A percentile compares a stretch with the other conserved stretches of the same genome.
These are phyloP conservation scores for Candida albicans DNA, from an alignment of 1,139 yeast genomes.

Conservation along the genomic window DNA sequence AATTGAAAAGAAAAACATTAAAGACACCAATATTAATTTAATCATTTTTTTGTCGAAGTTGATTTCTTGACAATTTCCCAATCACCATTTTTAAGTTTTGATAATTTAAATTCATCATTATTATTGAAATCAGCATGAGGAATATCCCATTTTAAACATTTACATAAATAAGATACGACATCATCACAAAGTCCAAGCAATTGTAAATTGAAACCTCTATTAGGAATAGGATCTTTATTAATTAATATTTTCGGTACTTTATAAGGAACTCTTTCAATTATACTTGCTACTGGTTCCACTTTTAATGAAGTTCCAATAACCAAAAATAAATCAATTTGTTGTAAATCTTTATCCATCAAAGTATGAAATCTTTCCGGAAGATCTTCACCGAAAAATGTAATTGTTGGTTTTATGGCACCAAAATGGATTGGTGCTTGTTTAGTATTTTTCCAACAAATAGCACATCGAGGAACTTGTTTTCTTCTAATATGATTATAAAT, in stretches of 20 bases:
- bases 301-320: conserved; percentile 90
- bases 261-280: conserved; percentile 67
- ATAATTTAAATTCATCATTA: conserved; percentile 9
- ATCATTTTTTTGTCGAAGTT: neutral
- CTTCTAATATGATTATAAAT: conserved; percentile 62
- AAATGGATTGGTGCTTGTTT: conserved; percentile 41
- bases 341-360: conserved; percentile 53
- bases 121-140: conserved; percentile 43
- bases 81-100: conserved; percentile 13
- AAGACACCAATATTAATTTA: neutral
- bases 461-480: conserved; percentile 70
- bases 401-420: conserved; percentile 93
- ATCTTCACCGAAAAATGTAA: conserved; percentile 91
- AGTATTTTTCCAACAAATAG: conserved; percentile 56
- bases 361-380: conserved; percentile 70
- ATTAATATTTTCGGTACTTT: conserved; percentile 79
- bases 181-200: conserved; percentile 86
- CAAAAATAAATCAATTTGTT: conserved; percentile 71
- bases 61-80: neutral
- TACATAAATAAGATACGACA: conserved; percentile 66
- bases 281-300: conserved; percentile 90
- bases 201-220: conserved; percentile 77
- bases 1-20: neutral
- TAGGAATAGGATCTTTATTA: conserved; percentile 76
- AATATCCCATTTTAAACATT: conserved; percentile 60